Evolutionary conservation across 148 eudicot species (phyloP), one percentile per base, ranked within the genome.

Genomic region (Silene latifolia): DNA sequence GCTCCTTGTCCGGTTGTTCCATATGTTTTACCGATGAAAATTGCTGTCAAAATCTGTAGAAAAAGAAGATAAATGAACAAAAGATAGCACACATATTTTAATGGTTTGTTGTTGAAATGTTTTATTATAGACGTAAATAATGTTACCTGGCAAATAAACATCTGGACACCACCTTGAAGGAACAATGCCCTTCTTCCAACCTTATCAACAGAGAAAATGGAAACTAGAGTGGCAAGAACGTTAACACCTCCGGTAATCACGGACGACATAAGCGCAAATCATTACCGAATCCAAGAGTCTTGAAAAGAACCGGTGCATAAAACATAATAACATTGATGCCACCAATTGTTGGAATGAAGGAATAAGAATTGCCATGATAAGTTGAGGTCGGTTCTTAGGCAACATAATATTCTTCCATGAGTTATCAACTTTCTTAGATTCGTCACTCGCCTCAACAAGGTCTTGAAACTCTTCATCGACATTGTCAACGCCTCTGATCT

Each of bases 191-290:
- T 63, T 35, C 87, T 70, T 25, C 87, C 87, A 23, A 72, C 27
- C 42, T 71, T 82, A n/a, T 85, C 87, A 14, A 85, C 83, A 0
- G 75, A 57, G 4, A 77, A 67, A 9, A 85, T 82, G 5, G 87
- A 82, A 9, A 79, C 81, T 0, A 74, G 3, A 8, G 85, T 85
- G 29, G 87, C 82, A n/a, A 80, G 44, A 48, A 82, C 83, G 53
- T 85, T 85, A 7, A 82, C 85, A 7, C 47, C 79, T 0, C 85
- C 87, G 0, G 82, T 77, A n/a, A 85, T 82, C 1, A 80, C 83
- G 5, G 87, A 57, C 1, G 85, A 85, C 80, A 79, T 79, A 2
- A 85, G 76, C 0, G 83, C 74, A 6, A 83, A 56, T 79, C 72
- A 29, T 57, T 8, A 0, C 74, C 79, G 39, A 81, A 81, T 3